A percentile compares a stretch with the other conserved stretches of the same genome.
Evolutionary conservation across 1,284 basidiomycete species (phyloP).

Genomic region (Lentinus polychrous): DNA sequence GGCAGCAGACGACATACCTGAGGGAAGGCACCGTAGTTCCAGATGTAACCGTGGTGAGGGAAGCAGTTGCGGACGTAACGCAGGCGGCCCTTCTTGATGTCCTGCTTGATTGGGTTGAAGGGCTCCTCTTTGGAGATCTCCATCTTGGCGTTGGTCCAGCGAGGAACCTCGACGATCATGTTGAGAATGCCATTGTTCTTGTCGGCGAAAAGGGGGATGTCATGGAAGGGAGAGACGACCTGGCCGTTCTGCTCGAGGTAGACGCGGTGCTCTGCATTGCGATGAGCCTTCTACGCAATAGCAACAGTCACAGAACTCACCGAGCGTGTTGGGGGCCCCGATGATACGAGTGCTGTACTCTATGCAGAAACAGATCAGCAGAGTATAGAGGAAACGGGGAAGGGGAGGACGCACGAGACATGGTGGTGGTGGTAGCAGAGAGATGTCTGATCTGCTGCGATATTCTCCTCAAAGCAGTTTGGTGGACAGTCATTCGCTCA

Average conservation of each 20-base stretch:
- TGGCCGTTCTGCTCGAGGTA: conserved; percentile 86
- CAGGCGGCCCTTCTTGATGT: conserved; percentile 93
- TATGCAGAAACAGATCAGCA: conserved; percentile 24
- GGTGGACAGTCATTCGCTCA: conserved; percentile 19
- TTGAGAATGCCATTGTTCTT: conserved; percentile 91
- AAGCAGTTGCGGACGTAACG: conserved; percentile 99
- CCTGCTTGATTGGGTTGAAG: conserved; percentile 99
- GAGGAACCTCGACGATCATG: conserved; percentile 98
- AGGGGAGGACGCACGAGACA: conserved; percentile 47
- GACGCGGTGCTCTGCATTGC: conserved; percentile 81
- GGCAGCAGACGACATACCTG: conserved; percentile 50
- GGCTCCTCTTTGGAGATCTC: conserved; percentile 97
- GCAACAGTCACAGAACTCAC: conserved; percentile 35
- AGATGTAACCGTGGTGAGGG: conserved; percentile 98
- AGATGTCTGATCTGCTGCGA: conserved; percentile 54
- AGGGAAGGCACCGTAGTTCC: conserved; percentile 98
- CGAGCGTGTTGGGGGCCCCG: conserved; percentile 88
- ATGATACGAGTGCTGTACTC: conserved; percentile 74
- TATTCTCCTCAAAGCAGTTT: conserved; percentile 38
- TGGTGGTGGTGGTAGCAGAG: conserved; percentile 38
- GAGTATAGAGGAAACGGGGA: conserved; percentile 6
- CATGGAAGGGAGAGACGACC: conserved; percentile 90
- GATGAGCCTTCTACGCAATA: conserved; percentile 2
- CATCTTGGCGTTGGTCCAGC: conserved; percentile 99
- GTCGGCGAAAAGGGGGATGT: conserved; percentile 95